Conservation (phyloP, 352 stramenopile genomes). For the Globisporangium paroecandrum region DNA sequence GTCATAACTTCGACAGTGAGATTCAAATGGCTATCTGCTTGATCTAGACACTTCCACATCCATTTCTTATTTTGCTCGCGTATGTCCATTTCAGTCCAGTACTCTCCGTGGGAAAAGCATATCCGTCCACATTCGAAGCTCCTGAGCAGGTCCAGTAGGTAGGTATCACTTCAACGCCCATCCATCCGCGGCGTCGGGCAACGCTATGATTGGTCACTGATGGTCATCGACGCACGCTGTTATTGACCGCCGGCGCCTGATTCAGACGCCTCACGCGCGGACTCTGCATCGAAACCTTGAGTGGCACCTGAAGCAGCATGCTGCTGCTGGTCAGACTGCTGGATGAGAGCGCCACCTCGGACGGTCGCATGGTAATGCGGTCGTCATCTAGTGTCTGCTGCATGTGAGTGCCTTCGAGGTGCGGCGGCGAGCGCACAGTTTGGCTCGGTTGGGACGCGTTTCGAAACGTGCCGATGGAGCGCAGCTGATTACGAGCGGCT, state of each 20-base stretch:
- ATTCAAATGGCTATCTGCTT: not conserved
- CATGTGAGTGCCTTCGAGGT: constrained; percentile 3
- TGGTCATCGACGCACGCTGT: not conserved
- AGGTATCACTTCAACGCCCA: not conserved
- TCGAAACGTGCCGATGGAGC: constrained; percentile 27
- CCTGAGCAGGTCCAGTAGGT: not conserved
- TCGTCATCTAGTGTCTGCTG: not conserved
- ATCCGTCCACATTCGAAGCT: not conserved
- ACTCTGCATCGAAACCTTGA: not conserved
- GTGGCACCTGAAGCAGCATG: constrained; percentile 1
- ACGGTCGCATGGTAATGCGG: not conserved
- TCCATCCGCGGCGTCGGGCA: not conserved
- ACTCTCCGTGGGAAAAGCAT: not conserved
- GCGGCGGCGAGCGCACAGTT: not conserved
- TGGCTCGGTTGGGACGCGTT: constrained; percentile 12
- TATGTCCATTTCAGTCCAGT: not conserved
- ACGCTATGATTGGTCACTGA: not conserved
- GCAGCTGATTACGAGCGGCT: constrained; percentile 8
- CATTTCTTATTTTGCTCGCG: not conserved
- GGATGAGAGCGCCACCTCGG: not conserved
- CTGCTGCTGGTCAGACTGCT: not conserved
- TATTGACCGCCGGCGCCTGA: not conserved
- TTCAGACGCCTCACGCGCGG: constrained; percentile 7
- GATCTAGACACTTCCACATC: not conserved
- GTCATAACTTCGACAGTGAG: not conserved